Evolutionary conservation across 2,329 filamentous ascomycete genomes (phyloP), one percentile per base, ranked within the genome.

Genomic region (Pestalotiopsis fici): DNA sequence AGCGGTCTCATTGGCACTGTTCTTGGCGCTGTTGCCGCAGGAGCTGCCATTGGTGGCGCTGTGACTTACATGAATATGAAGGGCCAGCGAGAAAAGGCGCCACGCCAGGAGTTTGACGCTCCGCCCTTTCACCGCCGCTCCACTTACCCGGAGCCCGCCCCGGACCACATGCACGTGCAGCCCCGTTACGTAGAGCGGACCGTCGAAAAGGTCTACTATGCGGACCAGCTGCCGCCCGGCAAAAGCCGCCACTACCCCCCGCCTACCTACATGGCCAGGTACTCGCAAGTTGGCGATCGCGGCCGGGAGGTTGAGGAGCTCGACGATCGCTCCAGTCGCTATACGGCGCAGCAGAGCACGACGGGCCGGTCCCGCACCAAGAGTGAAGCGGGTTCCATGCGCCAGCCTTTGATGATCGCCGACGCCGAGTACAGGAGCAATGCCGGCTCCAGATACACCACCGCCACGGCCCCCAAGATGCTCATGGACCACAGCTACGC

Each of bases 1-100:
- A 90, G 90, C 71, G 87, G 88, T 23, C 85, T 95, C 55, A 85
- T 96, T 59, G 92, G 93, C 7, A 91, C 92, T 7, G 83, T 97
- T 12, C 85, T 97, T 61, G 93, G 93, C 56, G 93, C 92, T 54
- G 73, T 74, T 37, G 93, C 93, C 18, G 93, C 93, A 21, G 92
- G 92, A 50, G 92, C 91, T 43, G 92, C 91, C 11, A 83, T 93
- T 54, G 91, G 82, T 15, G 83, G 82, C 27, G 83, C 82, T n/a
- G 69, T 87, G 25, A 84, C 93, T 11, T 97, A 96, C 79, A 90
- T 89, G 25, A 90, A 94, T 82, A 85, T 89, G 70, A 89, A 87
- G 71, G 85, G 85, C 68, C 90, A 92, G 15, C 78, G 79, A 6
- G 72, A 78, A 57, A 81, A 76, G 35, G 75, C 78, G 66, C 77